phyloP scores from a whole-genome alignment of 2,329 filamentous ascomycete species.

The Hortaea werneckii region DNA sequence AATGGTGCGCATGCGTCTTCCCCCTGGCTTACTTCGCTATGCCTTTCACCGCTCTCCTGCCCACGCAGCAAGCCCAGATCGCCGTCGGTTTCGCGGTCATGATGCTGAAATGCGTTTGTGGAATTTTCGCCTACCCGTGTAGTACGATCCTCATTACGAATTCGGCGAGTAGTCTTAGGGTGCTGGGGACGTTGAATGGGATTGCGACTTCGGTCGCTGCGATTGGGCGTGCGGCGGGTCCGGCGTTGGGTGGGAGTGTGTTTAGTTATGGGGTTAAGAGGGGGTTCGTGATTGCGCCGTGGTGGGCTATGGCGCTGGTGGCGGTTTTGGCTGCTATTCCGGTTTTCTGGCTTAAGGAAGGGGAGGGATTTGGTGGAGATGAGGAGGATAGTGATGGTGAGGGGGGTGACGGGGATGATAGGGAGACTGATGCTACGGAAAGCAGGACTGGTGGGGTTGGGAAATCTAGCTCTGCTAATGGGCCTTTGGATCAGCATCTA shows the following conservation, averaged over 20 bases:
- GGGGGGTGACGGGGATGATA: constrained; percentile 13
- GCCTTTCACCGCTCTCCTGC: constrained; percentile 64
- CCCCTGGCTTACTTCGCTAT: constrained; percentile 69
- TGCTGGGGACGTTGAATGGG: constrained; percentile 84
- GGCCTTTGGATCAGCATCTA: not conserved
- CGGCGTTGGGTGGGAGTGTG: constrained; percentile 58
- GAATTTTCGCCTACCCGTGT: constrained; percentile 82
- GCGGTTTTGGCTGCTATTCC: constrained; percentile 58
- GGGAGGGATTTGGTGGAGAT: constrained; percentile 51
- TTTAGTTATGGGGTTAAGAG: constrained; percentile 68
- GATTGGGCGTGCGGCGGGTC: constrained; percentile 68
- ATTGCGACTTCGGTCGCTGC: constrained; percentile 76
- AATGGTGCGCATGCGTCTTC: constrained; percentile 55
- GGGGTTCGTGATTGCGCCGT: constrained; percentile 70
- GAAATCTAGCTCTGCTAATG: too few species aligned
- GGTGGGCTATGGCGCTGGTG: constrained; percentile 64
- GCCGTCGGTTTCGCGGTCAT: constrained; percentile 55
- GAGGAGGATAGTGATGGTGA: constrained; percentile 29
- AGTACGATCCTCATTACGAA: constrained; percentile 87
- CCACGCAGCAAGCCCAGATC: constrained; percentile 43
- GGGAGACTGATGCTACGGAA: not conserved
- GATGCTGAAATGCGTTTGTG: constrained; percentile 60
- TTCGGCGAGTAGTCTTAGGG: constrained; percentile 60
- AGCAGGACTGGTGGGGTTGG: too few species aligned
- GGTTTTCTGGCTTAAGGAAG: constrained; percentile 63